Percentiles rank a stretch among this genome's conserved stretches.
Conservation (phyloP, 208 protist genomes). For the Herpetomonas muscarum region DNA sequence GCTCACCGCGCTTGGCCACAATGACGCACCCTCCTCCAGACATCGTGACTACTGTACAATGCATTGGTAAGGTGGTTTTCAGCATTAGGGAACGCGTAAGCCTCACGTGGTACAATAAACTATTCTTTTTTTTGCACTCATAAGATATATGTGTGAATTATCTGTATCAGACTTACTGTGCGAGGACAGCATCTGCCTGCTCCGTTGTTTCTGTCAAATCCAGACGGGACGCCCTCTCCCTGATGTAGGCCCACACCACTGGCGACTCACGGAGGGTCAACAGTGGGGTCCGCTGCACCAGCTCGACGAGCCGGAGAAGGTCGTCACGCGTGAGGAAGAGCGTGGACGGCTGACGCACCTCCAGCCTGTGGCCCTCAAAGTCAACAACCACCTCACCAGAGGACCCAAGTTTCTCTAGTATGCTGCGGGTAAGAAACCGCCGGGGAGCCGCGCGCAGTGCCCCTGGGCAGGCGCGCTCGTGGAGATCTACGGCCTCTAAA, state of each 20-base stretch:
- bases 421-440: conserved; percentile 40
- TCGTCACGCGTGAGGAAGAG: conserved; percentile 47
- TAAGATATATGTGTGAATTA: too few species aligned
- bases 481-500: conserved; percentile 55
- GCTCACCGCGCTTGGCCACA: too few species aligned
- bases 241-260: conserved; percentile 52
- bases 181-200: conserved; percentile 5
- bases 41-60: too few species aligned
- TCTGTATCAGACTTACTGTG: too few species aligned
- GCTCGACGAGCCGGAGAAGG: conserved; percentile 30
- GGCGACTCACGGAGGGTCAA: conserved; percentile 24
- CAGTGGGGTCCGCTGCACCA: conserved; percentile 46
- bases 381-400: conserved; percentile 56
- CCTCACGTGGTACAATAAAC: too few species aligned
- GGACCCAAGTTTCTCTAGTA: conserved; percentile 50
- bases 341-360: conserved; percentile 28
- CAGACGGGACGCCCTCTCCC: conserved; percentile 49
- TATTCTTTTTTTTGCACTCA: too few species aligned
- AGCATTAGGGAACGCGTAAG: too few species aligned
- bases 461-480: conserved; percentile 42
- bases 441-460: conserved; percentile 25
- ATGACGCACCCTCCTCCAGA: too few species aligned
- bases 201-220: conserved; percentile 14
- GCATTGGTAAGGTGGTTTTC: too few species aligned
- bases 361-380: conserved; percentile 19